Conservation (phyloP, 177 flowering plant genomes). For the Vitis hybrid region DNA sequence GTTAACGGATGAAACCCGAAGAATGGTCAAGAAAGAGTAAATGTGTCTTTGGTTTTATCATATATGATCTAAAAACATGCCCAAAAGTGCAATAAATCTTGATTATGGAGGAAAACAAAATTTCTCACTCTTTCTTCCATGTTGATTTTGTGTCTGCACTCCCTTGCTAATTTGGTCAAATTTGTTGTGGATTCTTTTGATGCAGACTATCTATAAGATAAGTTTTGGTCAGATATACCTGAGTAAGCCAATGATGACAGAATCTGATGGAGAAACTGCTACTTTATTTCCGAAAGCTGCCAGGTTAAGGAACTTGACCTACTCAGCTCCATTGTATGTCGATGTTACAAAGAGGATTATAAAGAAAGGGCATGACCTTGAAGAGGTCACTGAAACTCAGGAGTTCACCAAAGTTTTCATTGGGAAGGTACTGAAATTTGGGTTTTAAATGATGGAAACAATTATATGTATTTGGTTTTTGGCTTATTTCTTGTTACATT, state of each 20-base stretch:
- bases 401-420: slow-evolving; percentile 88
- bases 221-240: slow-evolving; percentile 93
- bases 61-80: no score
- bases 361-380: slow-evolving; percentile 91
- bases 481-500: neutral
- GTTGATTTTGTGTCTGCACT: neutral
- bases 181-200: neutral
- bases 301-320: slow-evolving; percentile 86
- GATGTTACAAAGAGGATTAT: slow-evolving; percentile 83
- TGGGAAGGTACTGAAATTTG: slow-evolving; percentile 63
- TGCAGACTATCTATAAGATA: slow-evolving; percentile 93
- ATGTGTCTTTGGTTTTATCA: no score
- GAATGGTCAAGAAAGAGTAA: no score
- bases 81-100: no score
- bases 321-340: slow-evolving; percentile 93
- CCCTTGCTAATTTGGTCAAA: neutral
- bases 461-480: neutral
- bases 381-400: slow-evolving; percentile 87
- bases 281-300: slow-evolving; percentile 98
- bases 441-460: neutral
- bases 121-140: no score
- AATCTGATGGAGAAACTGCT: slow-evolving; percentile 95
- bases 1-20: no score
- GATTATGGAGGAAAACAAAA: no score
- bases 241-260: slow-evolving; percentile 99